Conservation (phyloP, 2,329 filamentous ascomycete species). For the Endothia cerciana region DNA sequence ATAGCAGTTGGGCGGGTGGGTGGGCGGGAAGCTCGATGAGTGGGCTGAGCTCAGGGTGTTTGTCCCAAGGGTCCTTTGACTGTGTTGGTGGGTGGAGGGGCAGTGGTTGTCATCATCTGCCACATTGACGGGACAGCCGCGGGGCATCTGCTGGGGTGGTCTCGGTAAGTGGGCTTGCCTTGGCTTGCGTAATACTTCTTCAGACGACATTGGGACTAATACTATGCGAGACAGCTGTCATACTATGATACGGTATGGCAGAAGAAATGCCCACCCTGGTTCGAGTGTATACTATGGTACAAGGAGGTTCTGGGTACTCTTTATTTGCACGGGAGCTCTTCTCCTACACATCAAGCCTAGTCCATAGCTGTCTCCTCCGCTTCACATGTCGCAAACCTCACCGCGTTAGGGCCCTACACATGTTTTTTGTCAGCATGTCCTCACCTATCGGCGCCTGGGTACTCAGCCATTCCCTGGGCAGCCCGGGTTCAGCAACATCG, state of each 20-base stretch:
- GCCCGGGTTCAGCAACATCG: neutral
- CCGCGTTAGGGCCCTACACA: neutral
- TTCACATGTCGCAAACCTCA: neutral
- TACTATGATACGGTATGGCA: too few relatives aligned
- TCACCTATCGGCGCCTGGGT: neutral
- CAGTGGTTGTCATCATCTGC: neutral
- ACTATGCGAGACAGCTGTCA: too few relatives aligned
- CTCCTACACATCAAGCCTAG: too few relatives aligned
- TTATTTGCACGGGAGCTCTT: too few relatives aligned
- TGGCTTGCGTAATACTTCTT: neutral
- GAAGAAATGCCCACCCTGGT: too few relatives aligned
- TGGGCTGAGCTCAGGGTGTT: constrained; percentile 2
- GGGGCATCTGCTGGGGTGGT: neutral
- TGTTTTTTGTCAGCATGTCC: too few relatives aligned
- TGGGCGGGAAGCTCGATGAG: neutral
- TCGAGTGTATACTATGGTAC: too few relatives aligned
- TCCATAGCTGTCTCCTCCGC: too few relatives aligned
- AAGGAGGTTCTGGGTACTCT: too few relatives aligned
- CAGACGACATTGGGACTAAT: neutral
- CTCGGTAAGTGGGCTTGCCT: too few relatives aligned
- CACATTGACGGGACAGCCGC: neutral
- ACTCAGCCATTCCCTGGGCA: neutral
- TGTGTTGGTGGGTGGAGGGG: neutral
- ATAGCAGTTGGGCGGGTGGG: too few relatives aligned
- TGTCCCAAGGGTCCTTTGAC: neutral